phyloP scores from a whole-genome alignment of 306 rosid genomes.

The Dalbergia oliveri region DNA sequence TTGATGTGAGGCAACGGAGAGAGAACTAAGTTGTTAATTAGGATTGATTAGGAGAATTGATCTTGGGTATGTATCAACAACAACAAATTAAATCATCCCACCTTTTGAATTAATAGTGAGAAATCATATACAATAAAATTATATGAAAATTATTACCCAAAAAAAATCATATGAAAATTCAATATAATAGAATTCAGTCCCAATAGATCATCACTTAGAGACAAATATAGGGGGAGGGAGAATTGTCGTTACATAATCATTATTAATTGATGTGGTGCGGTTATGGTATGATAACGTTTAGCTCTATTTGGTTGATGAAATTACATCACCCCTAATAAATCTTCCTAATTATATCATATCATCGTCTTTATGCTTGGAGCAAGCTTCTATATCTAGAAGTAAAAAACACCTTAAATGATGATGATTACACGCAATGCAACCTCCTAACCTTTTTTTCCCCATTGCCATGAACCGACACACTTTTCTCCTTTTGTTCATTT shows the following conservation, averaged over 20 bases:
- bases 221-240: neutral
- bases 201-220: neutral
- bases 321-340: slow-evolving; percentile 8
- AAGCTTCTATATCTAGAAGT: neutral
- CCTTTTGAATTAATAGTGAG: no score
- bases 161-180: no score
- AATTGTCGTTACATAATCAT: slow-evolving; percentile 36
- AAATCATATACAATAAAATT: no score
- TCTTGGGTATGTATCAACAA: neutral
- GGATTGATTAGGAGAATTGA: neutral
- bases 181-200: no score
- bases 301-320: slow-evolving; percentile 37
- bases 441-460: neutral
- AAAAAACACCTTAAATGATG: slow-evolving; percentile 13
- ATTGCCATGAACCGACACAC: neutral
- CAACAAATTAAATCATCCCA: no score
- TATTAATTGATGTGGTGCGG: slow-evolving; percentile 32
- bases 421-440: neutral
- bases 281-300: slow-evolving; percentile 21
- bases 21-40: neutral
- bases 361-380: neutral
- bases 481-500: neutral
- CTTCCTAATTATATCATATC: neutral
- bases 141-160: no score
- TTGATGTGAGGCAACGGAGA: no score